Conservation (phyloP, 768 basidiomycete genomes). For the Phaeolepiota aurea region DNA sequence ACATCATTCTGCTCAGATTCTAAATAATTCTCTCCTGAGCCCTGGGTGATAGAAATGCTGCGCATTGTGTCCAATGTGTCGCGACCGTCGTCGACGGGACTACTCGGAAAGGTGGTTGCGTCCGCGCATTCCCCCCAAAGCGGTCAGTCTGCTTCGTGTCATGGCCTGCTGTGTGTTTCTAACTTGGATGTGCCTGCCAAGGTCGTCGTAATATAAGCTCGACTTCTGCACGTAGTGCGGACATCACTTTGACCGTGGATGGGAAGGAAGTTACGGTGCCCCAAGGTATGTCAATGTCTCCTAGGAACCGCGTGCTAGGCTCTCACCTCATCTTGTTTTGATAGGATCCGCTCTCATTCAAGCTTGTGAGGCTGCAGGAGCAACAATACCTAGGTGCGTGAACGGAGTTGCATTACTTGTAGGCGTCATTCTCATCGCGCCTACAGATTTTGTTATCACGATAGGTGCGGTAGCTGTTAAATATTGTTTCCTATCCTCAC, state of each 20-base stretch:
- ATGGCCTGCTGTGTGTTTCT: constrained; percentile 2
- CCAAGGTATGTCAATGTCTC: constrained; percentile 62
- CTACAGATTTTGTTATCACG: constrained; percentile 77
- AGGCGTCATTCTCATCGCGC: constrained; percentile 4
- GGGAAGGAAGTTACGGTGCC: constrained; percentile 97
- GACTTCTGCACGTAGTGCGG: constrained; percentile 56
- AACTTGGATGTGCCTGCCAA: constrained; percentile 13
- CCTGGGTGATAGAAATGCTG: constrained; percentile 37
- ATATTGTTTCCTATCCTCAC: constrained; percentile 3
- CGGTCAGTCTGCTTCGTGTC: constrained; percentile 16
- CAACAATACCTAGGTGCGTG: constrained; percentile 65
- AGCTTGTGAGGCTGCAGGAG: constrained; percentile 87
- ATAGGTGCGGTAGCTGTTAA: constrained; percentile 42
- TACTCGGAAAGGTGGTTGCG: constrained; percentile 56
- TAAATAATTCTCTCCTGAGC: constrained; percentile 11
- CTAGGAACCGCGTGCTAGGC: neutral
- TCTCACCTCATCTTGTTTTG: constrained; percentile 6
- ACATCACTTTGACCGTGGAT: constrained; percentile 91
- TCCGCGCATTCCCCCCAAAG: constrained; percentile 25
- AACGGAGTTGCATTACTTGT: neutral
- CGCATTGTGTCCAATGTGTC: constrained; percentile 56
- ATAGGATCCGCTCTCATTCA: constrained; percentile 92
- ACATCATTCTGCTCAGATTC: too few relatives aligned
- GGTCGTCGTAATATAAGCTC: constrained; percentile 60
- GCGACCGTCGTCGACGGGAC: constrained; percentile 57